These are phyloP conservation scores for Cladobotryum protrusum DNA, from an alignment of 2,329 filamentous ascomycete genomes.

Conservation along the genomic window DNA sequence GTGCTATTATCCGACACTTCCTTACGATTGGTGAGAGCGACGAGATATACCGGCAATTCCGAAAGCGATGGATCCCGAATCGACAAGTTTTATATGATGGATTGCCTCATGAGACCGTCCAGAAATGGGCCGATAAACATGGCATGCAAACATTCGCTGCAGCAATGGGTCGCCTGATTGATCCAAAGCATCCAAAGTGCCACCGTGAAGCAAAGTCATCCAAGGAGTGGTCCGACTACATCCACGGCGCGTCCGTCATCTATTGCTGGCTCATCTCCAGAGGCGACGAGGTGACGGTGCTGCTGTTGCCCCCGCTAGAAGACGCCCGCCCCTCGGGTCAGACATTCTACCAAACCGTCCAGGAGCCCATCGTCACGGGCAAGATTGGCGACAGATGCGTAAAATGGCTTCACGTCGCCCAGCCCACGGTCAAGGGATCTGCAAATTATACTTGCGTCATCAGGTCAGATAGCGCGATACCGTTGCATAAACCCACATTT, in stretches of 20 bases:
- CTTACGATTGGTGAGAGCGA: not conserved
- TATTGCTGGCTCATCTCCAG: slow-evolving; percentile 13
- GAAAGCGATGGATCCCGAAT: slow-evolving; percentile 3
- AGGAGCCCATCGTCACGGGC: slow-evolving; percentile 16
- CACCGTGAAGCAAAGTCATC: not conserved
- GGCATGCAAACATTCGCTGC: slow-evolving; percentile 15
- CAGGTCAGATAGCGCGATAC: too few relatives aligned
- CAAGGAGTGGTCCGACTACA: slow-evolving; percentile 8
- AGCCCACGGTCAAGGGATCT: slow-evolving; percentile 7
- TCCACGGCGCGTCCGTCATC: slow-evolving; percentile 16
- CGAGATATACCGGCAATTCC: not conserved
- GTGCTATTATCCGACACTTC: not conserved
- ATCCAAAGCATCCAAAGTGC: slow-evolving; percentile 1
- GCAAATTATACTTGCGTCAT: slow-evolving; percentile 1
- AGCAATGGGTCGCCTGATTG: slow-evolving; percentile 14
- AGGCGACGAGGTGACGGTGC: slow-evolving; percentile 12
- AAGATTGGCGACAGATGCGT: slow-evolving; percentile 10
- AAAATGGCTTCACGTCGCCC: not conserved
- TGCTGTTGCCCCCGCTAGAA: slow-evolving; percentile 14
- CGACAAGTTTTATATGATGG: slow-evolving; percentile 17
- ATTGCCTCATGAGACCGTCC: slow-evolving; percentile 6
- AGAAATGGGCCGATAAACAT: slow-evolving; percentile 15
- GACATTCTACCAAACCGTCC: slow-evolving; percentile 12
- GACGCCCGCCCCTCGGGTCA: slow-evolving; percentile 12
- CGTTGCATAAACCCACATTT: too few relatives aligned